Base-by-base conservation (phyloP, 352 stramenopile species). In the Pythium diclinum region DNA sequence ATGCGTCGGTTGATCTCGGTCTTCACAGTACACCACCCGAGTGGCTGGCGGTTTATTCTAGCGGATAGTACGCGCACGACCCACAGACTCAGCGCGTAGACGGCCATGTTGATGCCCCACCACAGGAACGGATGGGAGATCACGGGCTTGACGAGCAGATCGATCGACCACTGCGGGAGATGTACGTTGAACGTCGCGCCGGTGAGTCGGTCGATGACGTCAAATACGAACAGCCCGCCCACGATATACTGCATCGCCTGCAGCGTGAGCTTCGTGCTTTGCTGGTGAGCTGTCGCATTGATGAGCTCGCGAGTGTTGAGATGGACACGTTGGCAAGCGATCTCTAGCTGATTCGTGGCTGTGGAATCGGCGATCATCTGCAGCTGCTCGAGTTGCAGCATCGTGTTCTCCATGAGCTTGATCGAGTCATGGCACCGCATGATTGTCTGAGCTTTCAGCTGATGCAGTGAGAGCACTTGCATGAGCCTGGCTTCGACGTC, bases 161-260 rank as follows among this genome's bases (percentile, higher is more conserved):
- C 65, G 1, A 73, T 66, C 1, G 85, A 74, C 91, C 89, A 98
- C 4, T 63, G 59, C 5, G 91, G 77, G 59, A 98, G 82, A 33
- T 96, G 78, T 25, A 97, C 84, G 61, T 96, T 90, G 91, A 95
- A 99, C 9, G 80, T 79, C 51, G 89, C 83, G 34, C 94, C 96
- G 1, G 92, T 97, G 42, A 99, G 72, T 28, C 96, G 87, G 72
- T 99, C 96, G 34, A 99, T 82, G 28, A 98, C 78, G 58, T 98
- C 92, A 71, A 98, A 99, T 7, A 95, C 73, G 54, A 99, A 89
- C 19, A 96, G 76, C 4, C 92, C 96, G 16, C 83, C 81, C 52
- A 99, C 88, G 56, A 99, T 82, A 51, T 97, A 85, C 75, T 98
- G 91, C 19, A 98, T 59, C 9, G 96, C 89, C 56, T 97, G 76